phyloP scores from a whole-genome alignment of 2,329 filamentous ascomycete species.

The Diplodia sapinea region DNA sequence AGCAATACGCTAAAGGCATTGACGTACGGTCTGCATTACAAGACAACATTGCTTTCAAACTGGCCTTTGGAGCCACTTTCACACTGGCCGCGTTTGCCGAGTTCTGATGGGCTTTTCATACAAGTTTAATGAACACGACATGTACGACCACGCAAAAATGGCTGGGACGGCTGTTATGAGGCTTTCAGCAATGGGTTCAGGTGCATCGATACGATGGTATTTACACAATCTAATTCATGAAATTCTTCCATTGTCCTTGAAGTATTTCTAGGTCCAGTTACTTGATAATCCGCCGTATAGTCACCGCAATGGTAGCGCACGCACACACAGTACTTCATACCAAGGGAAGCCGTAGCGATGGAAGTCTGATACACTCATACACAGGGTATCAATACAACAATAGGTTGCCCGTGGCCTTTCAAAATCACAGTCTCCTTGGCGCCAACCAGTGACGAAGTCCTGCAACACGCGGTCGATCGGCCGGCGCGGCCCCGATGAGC shows the following conservation, averaged over 20 bases:
- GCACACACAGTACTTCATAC: too few relatives aligned
- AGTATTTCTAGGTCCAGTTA: too few relatives aligned
- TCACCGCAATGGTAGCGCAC: too few relatives aligned
- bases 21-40: constrained; percentile 60
- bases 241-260: not conserved
- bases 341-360: not conserved
- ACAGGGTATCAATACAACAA: not conserved
- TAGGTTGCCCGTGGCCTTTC: not conserved
- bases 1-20: constrained; percentile 57
- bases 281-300: too few relatives aligned
- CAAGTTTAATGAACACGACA: not conserved
- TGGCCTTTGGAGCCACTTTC: constrained; percentile 75
- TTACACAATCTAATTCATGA: not conserved
- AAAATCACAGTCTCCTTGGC: constrained; percentile 2
- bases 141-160: constrained; percentile 3
- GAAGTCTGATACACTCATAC: not conserved
- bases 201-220: not conserved
- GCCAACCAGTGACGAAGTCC: not conserved
- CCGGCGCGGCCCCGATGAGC: too few relatives aligned
- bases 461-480: too few relatives aligned
- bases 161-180: not conserved
- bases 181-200: not conserved
- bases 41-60: constrained; percentile 67
- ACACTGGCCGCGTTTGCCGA: constrained; percentile 70
- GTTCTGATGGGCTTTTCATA: constrained; percentile 49